These are phyloP conservation scores for Jatropha podagrica DNA, from an alignment of 441 rosid species.

Conservation along the genomic window DNA sequence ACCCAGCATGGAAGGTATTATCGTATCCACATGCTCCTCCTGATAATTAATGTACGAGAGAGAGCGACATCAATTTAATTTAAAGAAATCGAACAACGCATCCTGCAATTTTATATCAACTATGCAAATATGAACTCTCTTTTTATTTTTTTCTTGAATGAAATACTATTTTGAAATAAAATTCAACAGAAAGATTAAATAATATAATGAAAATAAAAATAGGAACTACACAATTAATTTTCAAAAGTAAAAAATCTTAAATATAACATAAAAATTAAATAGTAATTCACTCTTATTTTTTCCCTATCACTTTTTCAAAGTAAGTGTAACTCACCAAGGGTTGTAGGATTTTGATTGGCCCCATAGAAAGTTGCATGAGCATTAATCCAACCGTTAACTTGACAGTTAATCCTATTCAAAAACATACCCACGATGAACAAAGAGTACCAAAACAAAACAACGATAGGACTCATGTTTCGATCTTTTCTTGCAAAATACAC, in stretches of 20 bases:
- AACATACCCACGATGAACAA: slow-evolving; percentile 28
- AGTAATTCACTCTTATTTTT: background rate
- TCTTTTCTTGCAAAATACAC: slow-evolving; percentile 15
- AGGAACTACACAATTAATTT: no score
- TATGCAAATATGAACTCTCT: no score
- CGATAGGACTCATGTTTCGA: slow-evolving; percentile 16
- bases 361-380: slow-evolving; percentile 86
- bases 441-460: slow-evolving; percentile 22
- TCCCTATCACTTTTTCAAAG: background rate
- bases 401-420: slow-evolving; percentile 33
- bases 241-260: no score
- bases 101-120: no score
- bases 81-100: no score
- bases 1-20: slow-evolving; percentile 72
- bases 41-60: background rate
- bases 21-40: slow-evolving; percentile 96
- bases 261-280: no score
- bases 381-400: slow-evolving; percentile 45
- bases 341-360: slow-evolving; percentile 66
- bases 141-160: no score
- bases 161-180: no score
- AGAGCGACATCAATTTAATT: no score
- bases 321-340: slow-evolving; percentile 50
- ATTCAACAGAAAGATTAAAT: no score
- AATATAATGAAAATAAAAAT: no score